Base-by-base conservation (phyloP, 2,329 filamentous ascomycete species). In the Epicoccum nigrum region DNA sequence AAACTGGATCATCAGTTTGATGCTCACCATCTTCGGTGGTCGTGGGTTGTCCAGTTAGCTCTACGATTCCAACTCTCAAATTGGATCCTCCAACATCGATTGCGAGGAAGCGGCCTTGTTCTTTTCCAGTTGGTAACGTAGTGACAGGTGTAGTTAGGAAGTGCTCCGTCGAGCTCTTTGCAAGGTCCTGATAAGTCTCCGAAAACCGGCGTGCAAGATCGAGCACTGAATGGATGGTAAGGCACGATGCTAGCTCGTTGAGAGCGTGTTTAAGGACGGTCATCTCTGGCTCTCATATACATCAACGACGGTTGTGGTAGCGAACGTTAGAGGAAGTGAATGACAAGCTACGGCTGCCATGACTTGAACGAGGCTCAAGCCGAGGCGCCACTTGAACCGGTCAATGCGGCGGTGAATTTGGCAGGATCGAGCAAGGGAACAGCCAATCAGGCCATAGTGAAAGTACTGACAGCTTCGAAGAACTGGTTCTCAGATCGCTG, bases 11-110 rank as follows among this genome's bases (percentile, higher is more conserved):
- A 19, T 45, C 30, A 17, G 32, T 12, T 12, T 27, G 9, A n/a
- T 35, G 30, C n/a, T 28, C 23, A 7, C n/a, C 54, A 19, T 45
- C 44, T 15, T 47, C 41, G 31, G 20, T 32, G 17, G 39, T 51
- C 17, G 45, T 38, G 19, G 31, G 6, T 6, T 77, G 68, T 28
- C 77, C 77, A 16, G 81, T 65, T 20, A 89, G 72, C 62, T 88
- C 84, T 45, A 89, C 79, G 58, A 89, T 88, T 23, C 84, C 86
- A 21, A 87, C 86, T 65, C 86, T 79, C 34, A 89, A 75, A 60
- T 89, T 89, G 7, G 86, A 86, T 7, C 86, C 86, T 55, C 86
- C 86, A 56, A 85, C 86, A 63, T 61, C 58, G 46, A 62, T 77
- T 58, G 66, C 72, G 23, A 73, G 60, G 39, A 59, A 62, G 63